phyloP scores from a whole-genome alignment of 73 alveolate genomes.

The Loxodes magnus region DNA sequence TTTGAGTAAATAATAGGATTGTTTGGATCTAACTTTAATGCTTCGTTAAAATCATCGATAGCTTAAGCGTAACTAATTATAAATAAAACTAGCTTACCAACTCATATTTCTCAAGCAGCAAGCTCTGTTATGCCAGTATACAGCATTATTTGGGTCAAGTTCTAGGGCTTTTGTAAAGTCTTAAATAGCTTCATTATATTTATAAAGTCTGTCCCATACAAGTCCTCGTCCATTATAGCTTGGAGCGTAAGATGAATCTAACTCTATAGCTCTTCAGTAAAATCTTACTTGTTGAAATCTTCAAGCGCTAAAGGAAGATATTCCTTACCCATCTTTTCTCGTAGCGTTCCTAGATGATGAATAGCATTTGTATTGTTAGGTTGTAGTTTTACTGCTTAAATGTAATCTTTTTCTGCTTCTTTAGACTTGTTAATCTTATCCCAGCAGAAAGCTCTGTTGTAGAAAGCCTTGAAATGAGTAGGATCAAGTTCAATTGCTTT shows the following conservation, averaged over 20 bases:
- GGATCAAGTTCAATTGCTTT: conserved; percentile 71
- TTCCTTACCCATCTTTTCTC: conserved; percentile 73
- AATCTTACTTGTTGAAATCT: conserved; percentile 48
- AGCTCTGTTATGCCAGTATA: conserved; percentile 94
- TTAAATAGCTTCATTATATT: conserved; percentile 82
- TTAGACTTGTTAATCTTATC: conserved; percentile 80
- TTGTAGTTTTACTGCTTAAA: conserved; percentile 24
- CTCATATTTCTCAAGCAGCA: conserved; percentile 88
- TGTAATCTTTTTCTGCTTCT: conserved; percentile 85
- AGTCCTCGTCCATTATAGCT: conserved; percentile 92
- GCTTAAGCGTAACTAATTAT: conserved; percentile 78
- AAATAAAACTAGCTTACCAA: too few species aligned
- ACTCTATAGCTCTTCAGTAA: conserved; percentile 42
- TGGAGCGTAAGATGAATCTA: conserved; percentile 80
- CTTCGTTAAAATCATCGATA: conserved; percentile 79
- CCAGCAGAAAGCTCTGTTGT: conserved; percentile 92
- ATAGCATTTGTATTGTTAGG: conserved; percentile 71
- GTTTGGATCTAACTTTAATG: conserved; percentile 72
- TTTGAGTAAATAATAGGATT: conserved; percentile 86
- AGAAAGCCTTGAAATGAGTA: conserved; percentile 80
- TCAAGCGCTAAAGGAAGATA: conserved; percentile 77
- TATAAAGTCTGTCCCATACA: conserved; percentile 82
- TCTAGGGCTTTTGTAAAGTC: conserved; percentile 82
- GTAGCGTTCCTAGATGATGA: conserved; percentile 83
- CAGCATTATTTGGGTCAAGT: conserved; percentile 75